A percentile compares a stretch with the other conserved stretches of the same genome.
These are phyloP conservation scores for Penstemon barbatus DNA, from an alignment of 257 asterid species.

Conservation along the genomic window DNA sequence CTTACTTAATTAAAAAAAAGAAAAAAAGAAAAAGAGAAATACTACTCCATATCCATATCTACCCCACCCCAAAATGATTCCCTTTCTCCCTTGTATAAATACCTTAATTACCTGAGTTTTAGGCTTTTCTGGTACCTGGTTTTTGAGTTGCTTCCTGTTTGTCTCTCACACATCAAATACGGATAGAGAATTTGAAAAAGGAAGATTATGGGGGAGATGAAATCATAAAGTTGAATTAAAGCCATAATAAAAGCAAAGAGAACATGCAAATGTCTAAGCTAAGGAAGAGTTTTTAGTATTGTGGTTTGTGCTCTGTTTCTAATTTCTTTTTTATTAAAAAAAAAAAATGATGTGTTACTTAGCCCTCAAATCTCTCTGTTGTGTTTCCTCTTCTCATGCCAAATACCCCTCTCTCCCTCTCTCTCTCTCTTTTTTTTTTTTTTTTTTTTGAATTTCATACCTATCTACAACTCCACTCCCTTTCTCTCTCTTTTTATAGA, in stretches of 20 bases:
- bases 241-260: conserved; percentile 5
- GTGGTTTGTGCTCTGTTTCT: background rate
- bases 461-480: conserved; percentile 9
- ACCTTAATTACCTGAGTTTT: background rate
- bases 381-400: conserved; percentile 31
- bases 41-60: no score
- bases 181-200: background rate
- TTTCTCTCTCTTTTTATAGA: conserved; percentile 3
- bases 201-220: background rate
- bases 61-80: no score
- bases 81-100: background rate
- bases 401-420: conserved; percentile 4
- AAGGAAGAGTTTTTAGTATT: background rate
- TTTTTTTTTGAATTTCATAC: conserved; percentile 16
- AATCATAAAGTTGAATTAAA: background rate
- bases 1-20: no score
- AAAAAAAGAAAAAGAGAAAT: no score
- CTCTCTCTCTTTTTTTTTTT: conserved; percentile 8
- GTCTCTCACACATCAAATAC: conserved; percentile 8
- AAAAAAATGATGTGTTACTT: conserved; percentile 34
- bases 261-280: conserved; percentile 16
- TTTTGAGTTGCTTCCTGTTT: background rate
- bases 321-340: background rate
- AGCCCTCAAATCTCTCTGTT: conserved; percentile 41
- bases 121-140: conserved; percentile 2